A percentile compares a stretch with the other conserved stretches of the same genome.
These are phyloP conservation scores for Limtongia smithiae DNA, from an alignment of 805 yeast genomes.

Conservation along the genomic window DNA sequence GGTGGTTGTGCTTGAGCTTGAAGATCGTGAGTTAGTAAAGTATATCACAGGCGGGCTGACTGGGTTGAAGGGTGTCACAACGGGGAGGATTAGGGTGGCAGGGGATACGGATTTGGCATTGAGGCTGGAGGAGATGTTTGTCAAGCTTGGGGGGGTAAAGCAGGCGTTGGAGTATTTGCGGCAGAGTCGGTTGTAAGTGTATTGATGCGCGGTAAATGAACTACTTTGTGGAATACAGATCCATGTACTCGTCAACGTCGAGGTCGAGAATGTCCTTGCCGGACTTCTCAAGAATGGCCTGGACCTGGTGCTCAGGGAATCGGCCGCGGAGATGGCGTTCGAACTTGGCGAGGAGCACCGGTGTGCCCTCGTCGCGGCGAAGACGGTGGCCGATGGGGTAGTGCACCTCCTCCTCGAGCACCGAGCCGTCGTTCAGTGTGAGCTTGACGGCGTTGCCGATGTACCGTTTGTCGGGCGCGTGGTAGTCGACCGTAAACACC, in stretches of 20 bases:
- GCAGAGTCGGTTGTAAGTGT: not conserved
- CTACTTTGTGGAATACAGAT: constrained; percentile 40
- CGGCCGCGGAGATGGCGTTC: constrained; percentile 50
- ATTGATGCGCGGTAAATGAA: not conserved
- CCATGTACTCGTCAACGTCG: constrained; percentile 50
- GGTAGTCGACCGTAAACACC: constrained; percentile 51
- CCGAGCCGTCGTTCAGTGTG: constrained; percentile 53
- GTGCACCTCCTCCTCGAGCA: constrained; percentile 52
- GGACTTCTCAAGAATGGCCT: constrained; percentile 40
- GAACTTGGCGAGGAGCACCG: constrained; percentile 50
- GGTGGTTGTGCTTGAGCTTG: constrained; percentile 22
- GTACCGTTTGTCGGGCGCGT: constrained; percentile 54
- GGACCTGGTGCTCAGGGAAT: constrained; percentile 41
- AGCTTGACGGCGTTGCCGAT: constrained; percentile 54
- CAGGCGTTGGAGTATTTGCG: constrained; percentile 18
- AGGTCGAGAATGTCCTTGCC: constrained; percentile 40
- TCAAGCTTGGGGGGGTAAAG: constrained; percentile 19
- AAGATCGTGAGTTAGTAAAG: constrained; percentile 20
- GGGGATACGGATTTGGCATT: constrained; percentile 28
- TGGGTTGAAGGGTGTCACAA: constrained; percentile 22
- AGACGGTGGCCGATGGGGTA: constrained; percentile 55
- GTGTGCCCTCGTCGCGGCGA: constrained; percentile 59
- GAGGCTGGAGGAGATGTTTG: constrained; percentile 19
- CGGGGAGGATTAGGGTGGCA: constrained; percentile 23
- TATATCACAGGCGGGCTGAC: constrained; percentile 22